A percentile compares a stretch with the other conserved stretches of the same genome.
These are phyloP conservation scores for Gnomoniopsis smithogilvyi DNA, from an alignment of 2,329 filamentous ascomycete genomes.

Conservation along the genomic window DNA sequence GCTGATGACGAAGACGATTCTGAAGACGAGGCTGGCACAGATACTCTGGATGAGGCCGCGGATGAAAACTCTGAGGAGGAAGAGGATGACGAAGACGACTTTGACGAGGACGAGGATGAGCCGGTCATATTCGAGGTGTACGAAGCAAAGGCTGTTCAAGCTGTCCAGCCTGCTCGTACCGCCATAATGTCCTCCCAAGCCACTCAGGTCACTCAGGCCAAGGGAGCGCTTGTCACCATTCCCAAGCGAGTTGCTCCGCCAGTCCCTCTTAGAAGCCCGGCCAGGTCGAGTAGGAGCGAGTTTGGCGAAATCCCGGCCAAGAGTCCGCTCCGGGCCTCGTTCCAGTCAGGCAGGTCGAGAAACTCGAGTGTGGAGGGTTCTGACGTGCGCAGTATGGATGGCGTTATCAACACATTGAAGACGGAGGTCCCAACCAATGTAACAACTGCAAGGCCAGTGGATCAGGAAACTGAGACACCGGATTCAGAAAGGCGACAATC, in stretches of 20 bases:
- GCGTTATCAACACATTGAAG: slow-evolving; percentile 6
- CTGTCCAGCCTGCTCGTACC: slow-evolving; percentile 54
- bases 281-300: slow-evolving; percentile 55
- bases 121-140: slow-evolving; percentile 65
- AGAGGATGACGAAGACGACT: slow-evolving; percentile 46
- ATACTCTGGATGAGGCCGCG: slow-evolving; percentile 27
- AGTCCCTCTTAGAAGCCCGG: slow-evolving; percentile 73
- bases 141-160: slow-evolving; percentile 47
- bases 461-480: slow-evolving; percentile 10
- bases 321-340: slow-evolving; percentile 51
- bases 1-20: slow-evolving; percentile 31
- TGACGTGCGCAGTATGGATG: slow-evolving; percentile 9
- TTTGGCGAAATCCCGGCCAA: slow-evolving; percentile 56
- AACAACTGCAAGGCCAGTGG: slow-evolving; percentile 14
- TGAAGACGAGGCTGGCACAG: slow-evolving; percentile 14
- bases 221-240: slow-evolving; percentile 80
- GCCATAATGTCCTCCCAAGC: slow-evolving; percentile 61
- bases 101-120: slow-evolving; percentile 55
- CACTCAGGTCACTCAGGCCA: slow-evolving; percentile 65
- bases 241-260: slow-evolving; percentile 76
- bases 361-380: slow-evolving; percentile 6
- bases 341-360: slow-evolving; percentile 27
- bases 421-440: slow-evolving; percentile 5
- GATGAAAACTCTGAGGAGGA: slow-evolving; percentile 40
- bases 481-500: slow-evolving; percentile 14